phyloP scores from a whole-genome alignment of 2,329 filamentous ascomycete species.

The Beauveria brongniartii region DNA sequence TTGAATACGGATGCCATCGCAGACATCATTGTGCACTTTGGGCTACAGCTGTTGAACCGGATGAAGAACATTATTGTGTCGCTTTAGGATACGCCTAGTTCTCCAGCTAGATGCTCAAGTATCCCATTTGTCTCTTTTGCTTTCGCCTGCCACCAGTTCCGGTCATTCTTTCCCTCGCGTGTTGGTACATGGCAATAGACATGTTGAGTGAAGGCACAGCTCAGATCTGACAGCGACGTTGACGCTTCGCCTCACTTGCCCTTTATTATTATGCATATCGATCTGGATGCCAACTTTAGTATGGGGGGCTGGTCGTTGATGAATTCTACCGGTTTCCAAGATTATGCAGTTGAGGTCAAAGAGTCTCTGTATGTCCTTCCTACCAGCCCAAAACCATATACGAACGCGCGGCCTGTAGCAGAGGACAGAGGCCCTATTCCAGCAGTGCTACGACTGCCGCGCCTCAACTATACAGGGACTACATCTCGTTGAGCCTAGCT shows the following conservation, averaged over 20 bases:
- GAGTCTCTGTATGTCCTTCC: neutral
- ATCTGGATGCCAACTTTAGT: neutral
- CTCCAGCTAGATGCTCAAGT: neutral
- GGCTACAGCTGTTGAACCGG: neutral
- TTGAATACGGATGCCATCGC: neutral
- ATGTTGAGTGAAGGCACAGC: neutral
- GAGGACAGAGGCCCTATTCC: neutral
- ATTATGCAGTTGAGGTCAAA: neutral
- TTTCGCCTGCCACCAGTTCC: neutral
- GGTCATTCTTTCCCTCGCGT: neutral
- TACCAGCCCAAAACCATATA: neutral
- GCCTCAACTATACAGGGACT: neutral
- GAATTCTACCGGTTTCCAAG: neutral
- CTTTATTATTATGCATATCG: neutral
- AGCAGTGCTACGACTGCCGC: neutral
- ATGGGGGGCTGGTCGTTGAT: neutral
- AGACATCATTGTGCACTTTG: constrained; percentile 1
- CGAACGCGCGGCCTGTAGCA: neutral
- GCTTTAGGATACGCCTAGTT: neutral
- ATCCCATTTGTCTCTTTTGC: neutral
- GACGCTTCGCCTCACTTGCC: neutral
- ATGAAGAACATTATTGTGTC: neutral
- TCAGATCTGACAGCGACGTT: neutral
- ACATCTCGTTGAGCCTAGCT: neutral
- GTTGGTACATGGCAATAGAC: neutral